Evolutionary conservation across 1,284 basidiomycete species (phyloP), one percentile per base, ranked within the genome.

Genomic region (Pascua guehoae): DNA sequence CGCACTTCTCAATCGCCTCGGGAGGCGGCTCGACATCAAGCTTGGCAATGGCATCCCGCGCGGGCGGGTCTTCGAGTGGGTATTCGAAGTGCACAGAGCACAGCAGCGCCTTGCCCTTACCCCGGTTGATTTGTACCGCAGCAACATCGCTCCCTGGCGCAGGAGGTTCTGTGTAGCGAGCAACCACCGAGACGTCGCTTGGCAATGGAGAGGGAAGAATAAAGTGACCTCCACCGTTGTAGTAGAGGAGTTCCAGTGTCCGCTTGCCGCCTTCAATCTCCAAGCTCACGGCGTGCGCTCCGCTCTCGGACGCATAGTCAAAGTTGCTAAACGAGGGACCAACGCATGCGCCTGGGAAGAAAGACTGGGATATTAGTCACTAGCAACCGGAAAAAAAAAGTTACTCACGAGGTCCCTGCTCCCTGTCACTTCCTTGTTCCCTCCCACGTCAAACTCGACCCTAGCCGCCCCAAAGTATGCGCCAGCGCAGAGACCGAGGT

Each of bases 21-120:
- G 67, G 47, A 1, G 61, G 49, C 8, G 69, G 68, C 11, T 53
- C 57, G 18, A 66, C 55, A 5, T 67, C 57, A 16, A 69, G 66
- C 44, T 71, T 70, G 12, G 60, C 55, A 8, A 79, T 75, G 5
- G 78, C 73, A 16, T 78, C 69, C n/a, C 74, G 63, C 5, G 77
- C 78, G 10, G 79, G 79, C 37, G 81, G 79, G 49, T 76, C 73
- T 53, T 77, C 68, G 41, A 83, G 67, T 3, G 85, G 79, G 64
- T 84, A 84, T 68, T 89, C 89, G 17, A 86, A 79, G 65, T 84
- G 86, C 0, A 84, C 79, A 3, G 82, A 81, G 80, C 84, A 87
- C 8, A 89, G 75, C 1, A 84, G 70, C 0, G 84, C 82, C 32
- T 76, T 80, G 2, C 88, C 89, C 17, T 72, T 67, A 0, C 83